Percentiles rank a stretch among this genome's conserved stretches.
Conservation (phyloP, 371 early-diverging fungal species). For the Batkoa obscura region DNA sequence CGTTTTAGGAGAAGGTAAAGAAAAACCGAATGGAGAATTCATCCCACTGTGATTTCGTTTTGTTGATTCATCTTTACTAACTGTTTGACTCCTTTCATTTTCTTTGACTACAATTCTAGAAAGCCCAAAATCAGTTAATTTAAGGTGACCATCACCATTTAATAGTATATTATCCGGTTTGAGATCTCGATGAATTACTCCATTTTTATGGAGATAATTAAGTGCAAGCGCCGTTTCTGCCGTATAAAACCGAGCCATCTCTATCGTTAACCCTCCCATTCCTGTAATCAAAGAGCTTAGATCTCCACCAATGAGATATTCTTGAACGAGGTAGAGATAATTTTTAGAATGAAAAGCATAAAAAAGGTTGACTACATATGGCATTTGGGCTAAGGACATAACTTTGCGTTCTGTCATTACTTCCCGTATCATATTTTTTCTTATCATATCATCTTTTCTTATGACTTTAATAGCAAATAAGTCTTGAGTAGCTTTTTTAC, state of each 20-base stretch:
- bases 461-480: constrained; percentile 85
- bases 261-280: constrained; percentile 55
- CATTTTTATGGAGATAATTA: constrained; percentile 69
- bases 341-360: constrained; percentile 80
- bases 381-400: constrained; percentile 64
- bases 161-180: constrained; percentile 75
- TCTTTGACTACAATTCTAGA: constrained; percentile 37
- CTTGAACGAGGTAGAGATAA: constrained; percentile 78
- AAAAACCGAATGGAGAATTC: constrained; percentile 7
- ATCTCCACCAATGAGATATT: constrained; percentile 93
- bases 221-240: constrained; percentile 78
- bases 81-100: not conserved
- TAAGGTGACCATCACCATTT: constrained; percentile 63
- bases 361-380: constrained; percentile 81
- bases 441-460: constrained; percentile 76
- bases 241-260: constrained; percentile 72
- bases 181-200: constrained; percentile 57
- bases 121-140: constrained; percentile 87
- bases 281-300: constrained; percentile 64
- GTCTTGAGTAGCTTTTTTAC: constrained; percentile 63
- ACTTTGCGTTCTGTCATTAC: constrained; percentile 78
- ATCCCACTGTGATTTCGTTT: constrained; percentile 5
- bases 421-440: constrained; percentile 86
- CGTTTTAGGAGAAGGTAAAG: constrained; percentile 8
- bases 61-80: not conserved